Percentiles rank a stretch among this genome's conserved stretches.
Evolutionary conservation across 2,329 filamentous ascomycete species (phyloP).

Genomic region (Myriosclerotinia duriaeana): DNA sequence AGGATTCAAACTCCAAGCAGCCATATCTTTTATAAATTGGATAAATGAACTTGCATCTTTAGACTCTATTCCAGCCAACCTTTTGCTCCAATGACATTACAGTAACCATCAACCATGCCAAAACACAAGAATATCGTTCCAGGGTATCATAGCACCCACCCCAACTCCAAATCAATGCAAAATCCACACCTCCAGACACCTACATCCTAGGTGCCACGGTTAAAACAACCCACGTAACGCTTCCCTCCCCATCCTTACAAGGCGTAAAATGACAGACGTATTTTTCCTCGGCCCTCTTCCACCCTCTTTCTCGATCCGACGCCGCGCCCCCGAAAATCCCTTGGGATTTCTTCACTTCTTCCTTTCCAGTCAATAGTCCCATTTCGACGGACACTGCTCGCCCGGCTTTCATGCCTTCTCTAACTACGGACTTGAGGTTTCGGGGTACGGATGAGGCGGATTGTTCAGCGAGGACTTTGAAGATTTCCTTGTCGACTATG

Average conservation of each 20-base stretch:
- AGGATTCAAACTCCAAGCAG: too few species aligned
- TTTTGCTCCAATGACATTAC: too few species aligned
- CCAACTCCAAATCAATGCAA: not conserved
- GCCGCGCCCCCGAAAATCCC: conserved; percentile 27
- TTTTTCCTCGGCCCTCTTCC: conserved; percentile 34
- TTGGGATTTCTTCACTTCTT: conserved; percentile 30
- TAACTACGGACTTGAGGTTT: conserved; percentile 48
- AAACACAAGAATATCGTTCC: not conserved
- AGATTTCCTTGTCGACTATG: conserved; percentile 52
- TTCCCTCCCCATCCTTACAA: conserved; percentile 44
- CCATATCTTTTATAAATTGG: too few species aligned
- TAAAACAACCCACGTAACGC: conserved; percentile 41
- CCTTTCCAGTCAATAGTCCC: conserved; percentile 33
- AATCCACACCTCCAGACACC: not conserved
- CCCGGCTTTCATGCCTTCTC: conserved; percentile 37
- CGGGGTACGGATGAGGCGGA: conserved; percentile 44
- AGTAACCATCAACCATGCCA: too few species aligned
- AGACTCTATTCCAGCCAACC: not conserved
- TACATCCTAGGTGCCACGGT: conserved; percentile 38
- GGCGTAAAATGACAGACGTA: conserved; percentile 46
- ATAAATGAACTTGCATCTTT: too few species aligned
- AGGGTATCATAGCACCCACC: not conserved
- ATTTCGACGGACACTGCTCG: conserved; percentile 39
- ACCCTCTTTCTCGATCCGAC: conserved; percentile 5
- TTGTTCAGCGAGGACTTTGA: conserved; percentile 53